Evolutionary conservation across 2,329 filamentous ascomycete species (phyloP), one percentile per base, ranked within the genome.

Genomic region (Talaromyces sp.): DNA sequence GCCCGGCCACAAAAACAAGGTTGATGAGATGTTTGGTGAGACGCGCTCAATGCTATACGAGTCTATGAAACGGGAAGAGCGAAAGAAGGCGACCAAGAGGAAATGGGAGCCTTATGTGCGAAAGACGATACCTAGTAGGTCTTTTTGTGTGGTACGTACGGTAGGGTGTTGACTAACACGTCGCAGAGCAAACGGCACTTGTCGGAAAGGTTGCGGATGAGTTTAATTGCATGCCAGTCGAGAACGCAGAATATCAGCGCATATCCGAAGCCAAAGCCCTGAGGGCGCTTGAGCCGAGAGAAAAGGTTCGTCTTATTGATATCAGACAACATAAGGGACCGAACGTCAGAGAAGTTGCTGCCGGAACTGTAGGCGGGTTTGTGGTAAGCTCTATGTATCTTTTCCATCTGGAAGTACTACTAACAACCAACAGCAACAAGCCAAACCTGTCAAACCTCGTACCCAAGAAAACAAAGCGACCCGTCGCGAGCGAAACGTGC

Each of bases 401-500:
- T 7, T n/a, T 62, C 60, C 69, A 80, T 49, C 71, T 68, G 64
- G 3, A 33, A 43, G 7, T 35, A 2, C 11, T n/a, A 33, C 49
- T 62, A 19, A 62, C 49, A 10, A 65, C 2, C 24, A 62, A 71
- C 59, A 79, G 76, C 75, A 81, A 80, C 74, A 75, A 60, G 77
- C 80, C 71, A 86, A 87, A 76, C 80, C 84, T 67, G 84, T 88
- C 73, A 79, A 80, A 67, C 67, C 74, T 69, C 77, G 79, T 71
- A 81, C 86, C 6, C 85, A 87, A 75, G 89, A 91, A 71, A 89
- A 92, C 79, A 97, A 98, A 82, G 90, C 91, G 33, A 90, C 92
- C 39, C 93, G 95, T 79, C 93, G 98, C 79, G 89, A 92, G 52
- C 89, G 93, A 77, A 90, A 92, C 82, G 90, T 95, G 73, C 87